Evolutionary conservation across 2,329 filamentous ascomycete species (phyloP), one percentile per base, ranked within the genome.

Genomic region (Epichloe festucae): DNA sequence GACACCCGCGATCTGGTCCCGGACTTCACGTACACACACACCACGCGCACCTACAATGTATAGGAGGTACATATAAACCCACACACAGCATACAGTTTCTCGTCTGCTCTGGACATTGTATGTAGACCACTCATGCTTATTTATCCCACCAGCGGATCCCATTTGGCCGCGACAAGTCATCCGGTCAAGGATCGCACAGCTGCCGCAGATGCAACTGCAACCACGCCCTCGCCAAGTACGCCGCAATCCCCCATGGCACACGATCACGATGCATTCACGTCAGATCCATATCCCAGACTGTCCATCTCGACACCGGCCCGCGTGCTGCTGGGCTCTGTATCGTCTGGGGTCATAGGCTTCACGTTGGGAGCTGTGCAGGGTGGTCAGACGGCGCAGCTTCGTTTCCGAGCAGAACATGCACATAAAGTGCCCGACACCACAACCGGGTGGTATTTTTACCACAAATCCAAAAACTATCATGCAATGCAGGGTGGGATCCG

Each of bases 391-490:
- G 80, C 87, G 1, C 84, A 86, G 49, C 75, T 95, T 53, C 85
- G 86, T 40, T 98, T 96, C 72, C 85, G 91, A 51, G 93, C 93
- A 54, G 93, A 98, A 70, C 95, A 98, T 64, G 89, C 93, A 1
- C 93, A 98, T 73, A 87, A 91, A 58, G 81, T 96, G 55, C 93
- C 93, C 19, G 82, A 80, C 3, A 84, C 84, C 1, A 83, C 87
- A 27, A 81, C 83, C 2, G 91, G 89, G 17, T 98, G 93, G 93
- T 98, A 91, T 65, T 79, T 97, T n/a, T 98, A 98, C 68, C 91
- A 97, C 73, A 96, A 96, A 70, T 88, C 82, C 65, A 97, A 97
- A 69, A 97, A 95, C 69, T 97, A 98, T 71, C 82, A 89, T 61
- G 78, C 85, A 49, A 83, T 87, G 60, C 77, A 85, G 21, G 87